Conservation (phyloP, 1,284 basidiomycete genomes). For the Cerioporus squamosus region DNA sequence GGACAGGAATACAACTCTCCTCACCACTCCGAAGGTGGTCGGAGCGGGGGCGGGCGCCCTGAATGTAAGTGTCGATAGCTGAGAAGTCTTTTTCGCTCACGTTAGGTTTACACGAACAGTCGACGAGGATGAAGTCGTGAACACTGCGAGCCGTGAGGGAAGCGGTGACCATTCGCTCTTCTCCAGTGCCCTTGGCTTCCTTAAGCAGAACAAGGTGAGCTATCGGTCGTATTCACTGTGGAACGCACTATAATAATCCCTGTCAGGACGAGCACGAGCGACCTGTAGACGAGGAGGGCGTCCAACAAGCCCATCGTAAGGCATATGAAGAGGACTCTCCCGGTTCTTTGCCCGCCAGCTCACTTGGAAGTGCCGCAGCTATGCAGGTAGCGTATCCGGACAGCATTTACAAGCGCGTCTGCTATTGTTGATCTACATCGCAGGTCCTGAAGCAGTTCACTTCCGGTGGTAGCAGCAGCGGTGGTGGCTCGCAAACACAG, state of each 20-base stretch:
- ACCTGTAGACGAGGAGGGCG: slow-evolving; percentile 69
- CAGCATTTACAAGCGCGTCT: too few relatives aligned
- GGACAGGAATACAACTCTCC: slow-evolving; percentile 65
- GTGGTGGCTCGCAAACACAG: slow-evolving; percentile 54
- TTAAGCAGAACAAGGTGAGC: slow-evolving; percentile 52
- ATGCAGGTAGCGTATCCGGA: slow-evolving; percentile 54
- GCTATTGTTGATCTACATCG: not conserved
- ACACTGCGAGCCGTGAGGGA: slow-evolving; percentile 52
- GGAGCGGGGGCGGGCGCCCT: slow-evolving; percentile 25
- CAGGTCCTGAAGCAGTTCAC: slow-evolving; percentile 70
- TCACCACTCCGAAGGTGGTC: slow-evolving; percentile 35
- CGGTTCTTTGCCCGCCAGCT: slow-evolving; percentile 54
- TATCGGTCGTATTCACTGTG: not conserved
- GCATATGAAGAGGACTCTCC: slow-evolving; percentile 61
- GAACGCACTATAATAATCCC: not conserved
- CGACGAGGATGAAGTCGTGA: slow-evolving; percentile 59
- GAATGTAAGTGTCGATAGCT: slow-evolving; percentile 35
- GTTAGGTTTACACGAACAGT: slow-evolving; percentile 42
- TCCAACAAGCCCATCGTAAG: slow-evolving; percentile 62
- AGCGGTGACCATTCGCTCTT: slow-evolving; percentile 58
- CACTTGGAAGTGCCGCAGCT: slow-evolving; percentile 78
- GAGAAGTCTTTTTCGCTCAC: not conserved
- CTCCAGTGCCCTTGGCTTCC: slow-evolving; percentile 52
- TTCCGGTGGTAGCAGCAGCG: slow-evolving; percentile 39
- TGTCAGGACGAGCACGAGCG: slow-evolving; percentile 52